phyloP scores from a whole-genome alignment of 768 basidiomycete genomes.

The Xanthoconium stramineum region DNA sequence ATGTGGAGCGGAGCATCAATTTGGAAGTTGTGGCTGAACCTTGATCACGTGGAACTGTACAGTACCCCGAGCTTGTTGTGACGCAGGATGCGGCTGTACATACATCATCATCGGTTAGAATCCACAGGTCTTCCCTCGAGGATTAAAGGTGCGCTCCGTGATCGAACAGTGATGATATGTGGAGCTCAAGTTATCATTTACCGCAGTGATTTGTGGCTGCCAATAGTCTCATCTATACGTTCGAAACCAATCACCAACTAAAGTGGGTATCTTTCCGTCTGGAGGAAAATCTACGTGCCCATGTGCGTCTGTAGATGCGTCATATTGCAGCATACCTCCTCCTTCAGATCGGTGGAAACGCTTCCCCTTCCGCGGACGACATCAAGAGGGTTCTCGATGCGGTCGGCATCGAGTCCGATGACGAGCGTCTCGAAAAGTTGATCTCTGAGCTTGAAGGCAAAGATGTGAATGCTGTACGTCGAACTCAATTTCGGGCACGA shows the following conservation, averaged over 20 bases:
- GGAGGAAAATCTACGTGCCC: neutral
- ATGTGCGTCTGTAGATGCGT: conserved; percentile 60
- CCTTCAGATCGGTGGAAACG: conserved; percentile 91
- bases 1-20: conserved; percentile 24
- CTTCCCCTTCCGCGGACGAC: conserved; percentile 79
- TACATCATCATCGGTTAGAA: conserved; percentile 70
- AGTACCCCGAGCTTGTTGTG: conserved; percentile 37
- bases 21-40: conserved; percentile 42
- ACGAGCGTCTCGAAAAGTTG: conserved; percentile 74
- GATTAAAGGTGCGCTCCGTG: conserved; percentile 64
- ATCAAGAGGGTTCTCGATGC: conserved; percentile 82
- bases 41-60: conserved; percentile 57
- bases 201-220: conserved; percentile 90
- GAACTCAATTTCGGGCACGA: neutral
- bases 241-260: conserved; percentile 31
- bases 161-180: neutral
- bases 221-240: conserved; percentile 41
- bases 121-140: conserved; percentile 89
- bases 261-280: conserved; percentile 37
- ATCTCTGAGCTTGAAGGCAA: conserved; percentile 91
- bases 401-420: conserved; percentile 88
- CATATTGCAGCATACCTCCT: conserved; percentile 96
- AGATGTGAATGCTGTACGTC: conserved; percentile 71
- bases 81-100: conserved; percentile 7
- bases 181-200: conserved; percentile 12